Conservation (phyloP, 805 yeast species). For the Kurtzmaniella fragi region DNA sequence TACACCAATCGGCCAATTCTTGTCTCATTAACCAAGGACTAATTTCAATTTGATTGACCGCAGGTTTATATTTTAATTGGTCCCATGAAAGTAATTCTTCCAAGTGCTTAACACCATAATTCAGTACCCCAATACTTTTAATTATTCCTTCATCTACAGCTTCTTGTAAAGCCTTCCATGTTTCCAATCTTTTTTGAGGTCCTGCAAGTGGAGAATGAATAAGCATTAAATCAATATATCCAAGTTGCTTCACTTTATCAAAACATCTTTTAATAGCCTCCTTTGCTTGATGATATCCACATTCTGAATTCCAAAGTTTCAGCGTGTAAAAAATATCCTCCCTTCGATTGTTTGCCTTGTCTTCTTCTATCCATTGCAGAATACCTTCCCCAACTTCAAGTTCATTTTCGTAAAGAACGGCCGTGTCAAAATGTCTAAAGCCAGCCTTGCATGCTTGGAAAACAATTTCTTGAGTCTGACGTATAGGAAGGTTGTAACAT, state of each 20-base stretch:
- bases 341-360: slow-evolving; percentile 18
- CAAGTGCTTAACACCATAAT: slow-evolving; percentile 53
- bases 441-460: slow-evolving; percentile 60
- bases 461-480: slow-evolving; percentile 37
- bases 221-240: slow-evolving; percentile 68
- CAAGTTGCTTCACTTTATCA: slow-evolving; percentile 44
- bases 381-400: slow-evolving; percentile 63
- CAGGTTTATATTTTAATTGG: slow-evolving; percentile 40
- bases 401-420: slow-evolving; percentile 66
- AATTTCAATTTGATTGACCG: slow-evolving; percentile 45
- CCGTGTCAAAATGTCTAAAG: slow-evolving; percentile 72
- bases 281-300: slow-evolving; percentile 55
- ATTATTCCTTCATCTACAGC: slow-evolving; percentile 47
- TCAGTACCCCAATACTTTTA: slow-evolving; percentile 58
- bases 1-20: slow-evolving; percentile 29
- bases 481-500: slow-evolving; percentile 36
- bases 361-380: slow-evolving; percentile 31
- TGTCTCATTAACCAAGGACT: slow-evolving; percentile 46
- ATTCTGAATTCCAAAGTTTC: slow-evolving; percentile 66
- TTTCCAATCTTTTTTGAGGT: slow-evolving; percentile 37
- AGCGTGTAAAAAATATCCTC: slow-evolving; percentile 49
- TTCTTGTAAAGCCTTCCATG: slow-evolving; percentile 55
- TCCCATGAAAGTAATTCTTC: slow-evolving; percentile 47
- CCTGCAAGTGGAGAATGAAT: slow-evolving; percentile 55
- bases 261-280: slow-evolving; percentile 55